Evolutionary conservation across 2,329 filamentous ascomycete genomes (phyloP).

Genomic region (Zopfia rhizophila): DNA sequence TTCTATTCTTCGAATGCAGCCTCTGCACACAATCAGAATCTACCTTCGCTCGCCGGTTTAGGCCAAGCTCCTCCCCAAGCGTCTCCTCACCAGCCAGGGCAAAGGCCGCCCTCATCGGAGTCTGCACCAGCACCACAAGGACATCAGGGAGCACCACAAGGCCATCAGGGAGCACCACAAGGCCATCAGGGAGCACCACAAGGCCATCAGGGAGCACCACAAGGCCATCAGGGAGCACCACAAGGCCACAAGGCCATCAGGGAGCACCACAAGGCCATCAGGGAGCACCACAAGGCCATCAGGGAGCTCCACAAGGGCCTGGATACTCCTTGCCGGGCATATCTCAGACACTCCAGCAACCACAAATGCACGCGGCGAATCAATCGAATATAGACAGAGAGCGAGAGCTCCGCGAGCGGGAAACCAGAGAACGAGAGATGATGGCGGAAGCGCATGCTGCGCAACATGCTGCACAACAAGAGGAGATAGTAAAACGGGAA

Average conservation of each 20-base stretch:
- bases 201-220: too few relatives aligned
- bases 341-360: conserved; percentile 55
- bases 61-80: conserved; percentile 57
- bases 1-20: conserved; percentile 55
- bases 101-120: conserved; percentile 49
- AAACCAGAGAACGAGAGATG: conserved; percentile 61
- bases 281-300: conserved; percentile 46
- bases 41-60: conserved; percentile 57
- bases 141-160: conserved; percentile 46
- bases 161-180: too few relatives aligned
- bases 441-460: conserved; percentile 59
- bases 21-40: conserved; percentile 51
- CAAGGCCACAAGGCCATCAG: conserved; percentile 50
- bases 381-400: conserved; percentile 55
- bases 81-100: conserved; percentile 49
- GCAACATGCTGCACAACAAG: conserved; percentile 57
- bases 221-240: conserved; percentile 41
- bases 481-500: conserved; percentile 61
- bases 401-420: conserved; percentile 58
- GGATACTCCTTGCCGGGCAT: conserved; percentile 57
- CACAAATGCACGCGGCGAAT: conserved; percentile 49
- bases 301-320: conserved; percentile 48
- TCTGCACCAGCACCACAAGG: conserved; percentile 45
- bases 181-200: conserved; percentile 44
- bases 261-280: conserved; percentile 47